Conservation (phyloP, 257 asterid genomes). For the Rehmannia glutinosa region DNA sequence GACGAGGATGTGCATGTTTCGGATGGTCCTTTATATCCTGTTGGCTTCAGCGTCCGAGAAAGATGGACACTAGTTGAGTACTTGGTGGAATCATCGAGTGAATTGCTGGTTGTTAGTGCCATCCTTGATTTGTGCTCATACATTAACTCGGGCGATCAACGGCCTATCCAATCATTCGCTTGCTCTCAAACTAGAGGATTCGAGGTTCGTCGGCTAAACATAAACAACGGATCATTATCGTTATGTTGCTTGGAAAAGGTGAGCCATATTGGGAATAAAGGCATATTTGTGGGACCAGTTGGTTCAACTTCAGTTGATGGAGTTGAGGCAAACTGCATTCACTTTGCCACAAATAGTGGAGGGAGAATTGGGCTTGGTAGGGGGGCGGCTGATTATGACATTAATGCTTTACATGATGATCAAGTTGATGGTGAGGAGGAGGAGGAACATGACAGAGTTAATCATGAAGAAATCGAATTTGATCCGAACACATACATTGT, state of each 20-base stretch:
- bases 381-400: no score
- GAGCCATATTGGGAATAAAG: not conserved
- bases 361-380: not conserved
- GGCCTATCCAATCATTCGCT: not conserved
- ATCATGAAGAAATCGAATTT: not conserved
- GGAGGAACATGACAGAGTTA: no score
- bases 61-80: not conserved
- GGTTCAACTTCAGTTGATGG: not conserved
- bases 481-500: not conserved
- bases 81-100: not conserved
- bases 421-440: no score
- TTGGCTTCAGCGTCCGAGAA: not conserved
- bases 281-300: not conserved
- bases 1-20: no score
- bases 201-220: not conserved
- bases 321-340: not conserved
- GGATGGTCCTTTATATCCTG: no score
- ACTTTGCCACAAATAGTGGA: not conserved
- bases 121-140: not conserved
- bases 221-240: no score
- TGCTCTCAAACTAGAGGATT: not conserved
- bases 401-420: no score
- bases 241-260: not conserved
- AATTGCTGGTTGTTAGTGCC: not conserved
- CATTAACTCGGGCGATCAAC: not conserved